A percentile compares a stretch with the other conserved stretches of the same genome.
phyloP scores from a whole-genome alignment of 441 rosid genomes.

The Arabidopsis lyrata region DNA sequence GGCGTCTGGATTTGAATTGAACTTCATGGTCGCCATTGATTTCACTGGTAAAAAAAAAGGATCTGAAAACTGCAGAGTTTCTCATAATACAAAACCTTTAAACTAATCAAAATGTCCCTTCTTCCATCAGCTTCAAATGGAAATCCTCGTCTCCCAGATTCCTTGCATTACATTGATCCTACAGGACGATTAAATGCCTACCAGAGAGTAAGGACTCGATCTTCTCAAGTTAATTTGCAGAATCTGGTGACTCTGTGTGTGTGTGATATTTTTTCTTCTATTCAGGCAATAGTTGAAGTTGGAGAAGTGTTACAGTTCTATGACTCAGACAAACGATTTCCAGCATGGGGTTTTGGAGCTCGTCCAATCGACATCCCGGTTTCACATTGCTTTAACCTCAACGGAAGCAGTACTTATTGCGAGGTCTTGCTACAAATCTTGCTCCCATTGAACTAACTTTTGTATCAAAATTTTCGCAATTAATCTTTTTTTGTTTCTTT shows the following conservation, averaged over 20 bases:
- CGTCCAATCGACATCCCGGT: slow-evolving; percentile 92
- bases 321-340: slow-evolving; percentile 83
- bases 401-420: slow-evolving; percentile 76
- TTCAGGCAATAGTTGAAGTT: slow-evolving; percentile 87
- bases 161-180: slow-evolving; percentile 91
- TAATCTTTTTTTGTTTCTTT: background rate
- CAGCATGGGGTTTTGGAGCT: slow-evolving; percentile 99
- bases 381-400: slow-evolving; percentile 93
- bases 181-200: slow-evolving; percentile 85
- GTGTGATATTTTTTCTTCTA: slow-evolving; percentile 4
- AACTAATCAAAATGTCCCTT: slow-evolving; percentile 22
- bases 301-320: slow-evolving; percentile 93
- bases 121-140: slow-evolving; percentile 88
- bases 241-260: slow-evolving; percentile 7
- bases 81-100: background rate
- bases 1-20: slow-evolving; percentile 82
- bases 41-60: slow-evolving; percentile 69
- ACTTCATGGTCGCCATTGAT: slow-evolving; percentile 97
- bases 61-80: slow-evolving; percentile 2
- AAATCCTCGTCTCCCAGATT: slow-evolving; percentile 95
- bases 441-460: background rate
- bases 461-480: background rate
- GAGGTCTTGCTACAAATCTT: slow-evolving; percentile 56
- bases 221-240: slow-evolving; percentile 5
- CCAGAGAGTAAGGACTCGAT: slow-evolving; percentile 64